Evolutionary conservation across 805 yeast species (phyloP).

Genomic region (Metschnikowia lachancei): DNA sequence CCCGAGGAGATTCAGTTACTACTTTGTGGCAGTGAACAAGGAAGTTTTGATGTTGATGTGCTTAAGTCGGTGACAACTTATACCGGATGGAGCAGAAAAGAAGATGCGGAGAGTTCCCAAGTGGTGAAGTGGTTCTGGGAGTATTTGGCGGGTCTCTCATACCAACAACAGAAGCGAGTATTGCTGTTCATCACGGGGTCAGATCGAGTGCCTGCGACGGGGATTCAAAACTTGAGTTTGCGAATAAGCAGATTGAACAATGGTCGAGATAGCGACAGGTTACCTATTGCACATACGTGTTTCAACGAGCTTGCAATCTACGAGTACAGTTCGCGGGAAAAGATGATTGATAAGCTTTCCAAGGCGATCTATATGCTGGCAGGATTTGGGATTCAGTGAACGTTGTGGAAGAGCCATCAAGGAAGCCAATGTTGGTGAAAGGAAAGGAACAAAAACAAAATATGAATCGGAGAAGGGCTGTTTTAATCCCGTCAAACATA

Average conservation of each 20-base stretch:
- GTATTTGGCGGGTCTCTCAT: slow-evolving; percentile 48
- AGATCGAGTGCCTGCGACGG: slow-evolving; percentile 90
- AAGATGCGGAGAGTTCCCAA: slow-evolving; percentile 35
- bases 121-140: slow-evolving; percentile 88
- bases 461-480: too few relatives aligned
- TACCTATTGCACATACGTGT: slow-evolving; percentile 92
- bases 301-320: slow-evolving; percentile 84
- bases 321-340: slow-evolving; percentile 56
- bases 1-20: slow-evolving; percentile 79
- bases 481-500: too few relatives aligned
- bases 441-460: too few relatives aligned
- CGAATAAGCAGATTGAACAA: slow-evolving; percentile 52
- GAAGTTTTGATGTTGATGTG: slow-evolving; percentile 60
- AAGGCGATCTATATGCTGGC: slow-evolving; percentile 74
- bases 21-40: slow-evolving; percentile 72
- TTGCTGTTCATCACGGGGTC: slow-evolving; percentile 84
- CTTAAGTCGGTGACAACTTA: slow-evolving; percentile 74
- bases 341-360: slow-evolving; percentile 55
- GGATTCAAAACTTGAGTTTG: slow-evolving; percentile 71
- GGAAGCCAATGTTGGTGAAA: too few relatives aligned
- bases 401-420: too few relatives aligned
- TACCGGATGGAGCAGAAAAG: slow-evolving; percentile 51
- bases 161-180: slow-evolving; percentile 55
- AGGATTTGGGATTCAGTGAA: slow-evolving; percentile 76
- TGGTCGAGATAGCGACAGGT: slow-evolving; percentile 41